A percentile compares a stretch with the other conserved stretches of the same genome.
These are phyloP conservation scores for Phytophthora sojae DNA, from an alignment of 352 stramenopile genomes.

Conservation along the genomic window DNA sequence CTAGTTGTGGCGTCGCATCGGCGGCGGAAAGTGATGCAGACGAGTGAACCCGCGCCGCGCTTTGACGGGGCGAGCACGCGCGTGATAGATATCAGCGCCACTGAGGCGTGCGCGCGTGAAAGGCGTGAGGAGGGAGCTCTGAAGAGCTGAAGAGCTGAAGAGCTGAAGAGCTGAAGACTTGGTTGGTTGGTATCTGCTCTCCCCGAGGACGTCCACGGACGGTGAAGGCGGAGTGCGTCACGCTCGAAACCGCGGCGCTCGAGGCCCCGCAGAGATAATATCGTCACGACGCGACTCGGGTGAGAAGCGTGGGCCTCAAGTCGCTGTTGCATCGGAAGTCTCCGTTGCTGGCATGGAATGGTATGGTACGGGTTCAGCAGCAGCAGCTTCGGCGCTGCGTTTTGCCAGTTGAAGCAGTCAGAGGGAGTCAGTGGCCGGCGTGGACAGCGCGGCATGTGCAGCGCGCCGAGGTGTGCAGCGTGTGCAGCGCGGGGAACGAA, in stretches of 20 bases:
- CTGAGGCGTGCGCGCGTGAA: background rate
- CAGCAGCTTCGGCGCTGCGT: background rate
- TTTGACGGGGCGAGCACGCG: background rate
- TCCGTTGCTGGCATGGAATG: background rate
- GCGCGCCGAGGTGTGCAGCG: background rate
- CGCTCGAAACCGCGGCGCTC: conserved; percentile 11
- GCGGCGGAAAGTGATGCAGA: background rate
- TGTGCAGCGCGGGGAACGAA: conserved; percentile 23
- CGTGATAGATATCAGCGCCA: conserved; percentile 32
- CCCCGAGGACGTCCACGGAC: background rate
- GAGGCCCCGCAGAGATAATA: background rate
- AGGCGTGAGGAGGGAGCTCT: background rate
- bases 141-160: background rate
- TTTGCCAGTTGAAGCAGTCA: conserved; percentile 36
- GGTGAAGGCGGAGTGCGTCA: conserved; percentile 11
- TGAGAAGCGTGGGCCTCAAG: conserved; percentile 5
- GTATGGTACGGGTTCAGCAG: background rate
- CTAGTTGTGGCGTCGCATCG: conserved; percentile 17
- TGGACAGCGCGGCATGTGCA: background rate
- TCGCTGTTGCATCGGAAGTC: background rate
- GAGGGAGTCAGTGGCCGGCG: conserved; percentile 30
- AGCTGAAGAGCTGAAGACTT: background rate
- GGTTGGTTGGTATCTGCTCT: no score
- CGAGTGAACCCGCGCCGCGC: background rate
- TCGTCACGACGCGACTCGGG: conserved; percentile 16